phyloP scores from a whole-genome alignment of 2,329 filamentous ascomycete species.

The Colletotrichum tofieldiae region DNA sequence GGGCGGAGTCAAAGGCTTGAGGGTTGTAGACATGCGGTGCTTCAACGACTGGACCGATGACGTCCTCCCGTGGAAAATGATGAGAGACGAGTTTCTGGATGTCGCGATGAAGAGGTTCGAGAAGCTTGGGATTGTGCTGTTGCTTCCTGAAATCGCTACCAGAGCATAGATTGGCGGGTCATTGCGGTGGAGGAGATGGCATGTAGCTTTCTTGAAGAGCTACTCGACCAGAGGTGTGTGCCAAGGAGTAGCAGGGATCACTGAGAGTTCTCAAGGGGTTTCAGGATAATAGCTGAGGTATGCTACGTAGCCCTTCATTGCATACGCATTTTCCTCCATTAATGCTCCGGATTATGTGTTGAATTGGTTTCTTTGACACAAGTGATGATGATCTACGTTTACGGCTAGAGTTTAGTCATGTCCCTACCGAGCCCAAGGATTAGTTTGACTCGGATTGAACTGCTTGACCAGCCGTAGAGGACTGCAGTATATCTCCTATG shows the following conservation, averaged over 20 bases:
- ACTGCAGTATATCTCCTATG: background rate
- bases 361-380: too few relatives aligned
- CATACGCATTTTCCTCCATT: too few relatives aligned
- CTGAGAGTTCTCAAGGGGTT: too few relatives aligned
- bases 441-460: too few relatives aligned
- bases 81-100: background rate
- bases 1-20: background rate
- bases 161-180: fast-evolving
- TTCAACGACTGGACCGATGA: background rate
- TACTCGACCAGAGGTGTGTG: background rate
- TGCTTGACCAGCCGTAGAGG: background rate
- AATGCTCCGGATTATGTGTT: too few relatives aligned
- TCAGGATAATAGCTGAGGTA: too few relatives aligned
- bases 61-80: fast-evolving
- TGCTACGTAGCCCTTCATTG: too few relatives aligned
- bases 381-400: too few relatives aligned
- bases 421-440: too few relatives aligned
- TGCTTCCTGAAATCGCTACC: background rate
- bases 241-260: too few relatives aligned
- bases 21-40: background rate
- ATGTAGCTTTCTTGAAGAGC: background rate
- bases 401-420: too few relatives aligned
- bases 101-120: too few relatives aligned
- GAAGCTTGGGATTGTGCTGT: background rate
- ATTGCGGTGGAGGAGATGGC: background rate